Evolutionary conservation across 306 rosid species (phyloP).

Genomic region (Morella rubra): DNA sequence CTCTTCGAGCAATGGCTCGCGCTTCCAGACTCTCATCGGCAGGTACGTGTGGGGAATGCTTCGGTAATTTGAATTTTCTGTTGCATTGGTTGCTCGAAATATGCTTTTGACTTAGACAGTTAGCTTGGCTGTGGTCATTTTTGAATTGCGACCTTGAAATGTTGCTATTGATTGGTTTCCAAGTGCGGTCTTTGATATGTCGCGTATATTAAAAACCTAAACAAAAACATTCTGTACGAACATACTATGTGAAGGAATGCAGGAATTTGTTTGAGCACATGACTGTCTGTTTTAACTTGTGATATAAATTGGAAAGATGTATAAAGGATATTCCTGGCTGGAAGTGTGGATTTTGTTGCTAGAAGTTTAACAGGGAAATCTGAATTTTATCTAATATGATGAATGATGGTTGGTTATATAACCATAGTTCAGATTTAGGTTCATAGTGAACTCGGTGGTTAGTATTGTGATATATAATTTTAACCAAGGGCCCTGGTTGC

Average conservation of each 20-base stretch:
- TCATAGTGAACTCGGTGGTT: neutral
- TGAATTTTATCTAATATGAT: neutral
- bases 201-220: neutral
- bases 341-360: neutral
- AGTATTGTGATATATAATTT: neutral
- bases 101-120: too few species aligned
- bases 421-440: neutral
- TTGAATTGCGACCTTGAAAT: too few species aligned
- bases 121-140: too few species aligned
- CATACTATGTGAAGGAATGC: neutral
- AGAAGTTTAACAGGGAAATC: neutral
- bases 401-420: neutral
- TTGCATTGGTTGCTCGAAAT: neutral
- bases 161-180: neutral
- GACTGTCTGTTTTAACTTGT: neutral
- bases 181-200: neutral
- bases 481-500: neutral
- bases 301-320: neutral
- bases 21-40: conserved; percentile 78
- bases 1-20: conserved; percentile 97
- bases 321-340: neutral
- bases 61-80: neutral
- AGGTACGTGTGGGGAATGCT: conserved; percentile 46
- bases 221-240: neutral
- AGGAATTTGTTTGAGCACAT: neutral